Evolutionary conservation across 2,329 filamentous ascomycete genomes (phyloP), one percentile per base, ranked within the genome.

Genomic region (Verticillium isaacii): DNA sequence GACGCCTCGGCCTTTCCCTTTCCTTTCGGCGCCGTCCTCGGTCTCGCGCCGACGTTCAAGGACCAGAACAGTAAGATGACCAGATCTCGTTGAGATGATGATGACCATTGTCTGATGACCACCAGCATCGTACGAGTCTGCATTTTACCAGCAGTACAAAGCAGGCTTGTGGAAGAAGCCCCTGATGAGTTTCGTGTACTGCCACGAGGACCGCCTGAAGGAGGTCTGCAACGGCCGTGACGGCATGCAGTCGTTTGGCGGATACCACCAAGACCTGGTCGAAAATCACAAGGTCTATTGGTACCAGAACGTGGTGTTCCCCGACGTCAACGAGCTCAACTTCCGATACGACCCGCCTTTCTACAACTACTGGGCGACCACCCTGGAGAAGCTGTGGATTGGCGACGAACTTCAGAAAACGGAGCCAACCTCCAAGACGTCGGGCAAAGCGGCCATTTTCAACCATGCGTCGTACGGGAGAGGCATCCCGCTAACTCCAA

Each of bases 211-310:
- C 17, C 25, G 52, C 12, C 52, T 34, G 36, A 65, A 66, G 58
- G 19, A 32, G 14, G 60, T 59, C n/a, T 67, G 66, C 59, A 54
- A 62, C n/a, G 63, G 63, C 32, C 57, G 64, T 52, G 66, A 67
- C 54, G 66, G 60, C 11, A 59, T 67, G 55, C 66, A 67, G 62
- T 65, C 66, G 19, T 34, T 66, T 23, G 66, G 64, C 15, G 66
- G 66, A 8, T 57, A 66, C 54, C 62, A 60, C 36, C 32, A 54
- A 23, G 64, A 63, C 41, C 59, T 67, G n/a, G 61, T 72, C 14
- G 66, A 68, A 9, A 69, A 69, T 9, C 7, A 5, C 34, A 67
- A 65, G 59, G 62, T 61, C 25, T 74, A 72, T 66, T 75, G 73
- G 69, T 65, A 70, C 32, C 67, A 70, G 15, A 62, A 65, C 32